These are phyloP conservation scores for Kwoniella heveanensis DNA, from an alignment of 768 basidiomycete genomes.

Conservation along the genomic window DNA sequence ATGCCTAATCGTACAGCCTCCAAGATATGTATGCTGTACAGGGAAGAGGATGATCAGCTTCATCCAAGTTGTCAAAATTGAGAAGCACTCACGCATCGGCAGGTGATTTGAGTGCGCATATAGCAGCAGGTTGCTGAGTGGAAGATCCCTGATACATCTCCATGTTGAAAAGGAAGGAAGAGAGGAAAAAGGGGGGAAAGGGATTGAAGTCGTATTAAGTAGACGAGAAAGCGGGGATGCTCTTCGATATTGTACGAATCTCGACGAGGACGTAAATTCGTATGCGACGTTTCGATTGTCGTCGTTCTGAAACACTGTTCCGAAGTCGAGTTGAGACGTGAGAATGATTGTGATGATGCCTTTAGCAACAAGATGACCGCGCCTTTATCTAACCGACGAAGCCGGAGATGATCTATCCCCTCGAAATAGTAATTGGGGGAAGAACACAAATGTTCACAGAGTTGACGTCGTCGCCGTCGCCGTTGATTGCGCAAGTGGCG, in stretches of 20 bases:
- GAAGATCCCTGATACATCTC: conserved; percentile 34
- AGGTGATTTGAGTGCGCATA: conserved; percentile 47
- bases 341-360: too few species aligned
- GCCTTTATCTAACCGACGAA: too few species aligned
- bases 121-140: conserved; percentile 52
- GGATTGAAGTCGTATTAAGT: background rate
- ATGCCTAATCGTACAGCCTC: conserved; percentile 50
- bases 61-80: background rate
- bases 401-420: too few species aligned
- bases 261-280: background rate
- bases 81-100: conserved; percentile 49
- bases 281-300: too few species aligned
- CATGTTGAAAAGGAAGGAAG: conserved; percentile 8
- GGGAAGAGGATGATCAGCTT: background rate
- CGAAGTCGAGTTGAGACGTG: too few species aligned
- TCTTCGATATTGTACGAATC: background rate
- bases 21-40: conserved; percentile 45
- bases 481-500: too few species aligned
- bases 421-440: too few species aligned
- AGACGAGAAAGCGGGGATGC: background rate
- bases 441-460: too few species aligned
- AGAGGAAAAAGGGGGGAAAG: background rate
- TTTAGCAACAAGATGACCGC: too few species aligned
- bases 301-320: too few species aligned
- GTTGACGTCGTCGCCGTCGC: too few species aligned